Evolutionary conservation across 106 monocot species (phyloP).

Genomic region (Dioscorea dumetorum): DNA sequence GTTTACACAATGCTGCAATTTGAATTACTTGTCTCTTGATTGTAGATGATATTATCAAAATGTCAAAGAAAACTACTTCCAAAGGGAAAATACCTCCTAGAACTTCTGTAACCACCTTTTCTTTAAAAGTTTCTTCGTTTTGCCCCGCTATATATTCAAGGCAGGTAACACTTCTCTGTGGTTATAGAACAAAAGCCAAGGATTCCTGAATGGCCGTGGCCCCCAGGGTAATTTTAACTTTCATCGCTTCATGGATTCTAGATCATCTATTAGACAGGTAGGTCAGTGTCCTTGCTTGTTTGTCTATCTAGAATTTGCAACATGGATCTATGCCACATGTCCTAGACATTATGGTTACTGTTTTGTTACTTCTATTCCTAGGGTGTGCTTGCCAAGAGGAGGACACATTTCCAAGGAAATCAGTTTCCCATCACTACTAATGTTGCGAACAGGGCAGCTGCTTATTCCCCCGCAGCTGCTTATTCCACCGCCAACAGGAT

Average conservation of each 20-base stretch:
- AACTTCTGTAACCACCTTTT: constrained; percentile 33
- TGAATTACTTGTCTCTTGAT: neutral
- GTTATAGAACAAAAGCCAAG: constrained; percentile 62
- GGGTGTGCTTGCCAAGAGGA: constrained; percentile 76
- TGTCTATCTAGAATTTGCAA: neutral
- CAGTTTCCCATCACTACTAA: constrained; percentile 50
- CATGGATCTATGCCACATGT: neutral
- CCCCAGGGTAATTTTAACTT: constrained; percentile 38
- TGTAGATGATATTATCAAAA: constrained; percentile 93
- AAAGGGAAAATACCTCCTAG: constrained; percentile 55
- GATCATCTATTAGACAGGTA: constrained; percentile 89
- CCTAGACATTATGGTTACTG: no score
- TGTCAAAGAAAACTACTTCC: constrained; percentile 62
- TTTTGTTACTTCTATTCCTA: constrained; percentile 5
- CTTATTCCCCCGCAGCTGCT: constrained; percentile 29
- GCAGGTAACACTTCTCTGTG: neutral
- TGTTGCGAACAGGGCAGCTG: constrained; percentile 48
- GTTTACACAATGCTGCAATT: neutral
- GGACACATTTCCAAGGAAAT: constrained; percentile 63
- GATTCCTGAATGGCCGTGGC: constrained; percentile 39
- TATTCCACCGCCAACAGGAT: constrained; percentile 36
- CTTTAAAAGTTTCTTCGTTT: neutral
- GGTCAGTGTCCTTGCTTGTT: neutral
- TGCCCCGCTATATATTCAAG: neutral
- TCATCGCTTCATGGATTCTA: constrained; percentile 63